These are phyloP conservation scores for Jimgerdemannia flammicorona DNA, from an alignment of 192 early-diverging fungal genomes.

Conservation along the genomic window DNA sequence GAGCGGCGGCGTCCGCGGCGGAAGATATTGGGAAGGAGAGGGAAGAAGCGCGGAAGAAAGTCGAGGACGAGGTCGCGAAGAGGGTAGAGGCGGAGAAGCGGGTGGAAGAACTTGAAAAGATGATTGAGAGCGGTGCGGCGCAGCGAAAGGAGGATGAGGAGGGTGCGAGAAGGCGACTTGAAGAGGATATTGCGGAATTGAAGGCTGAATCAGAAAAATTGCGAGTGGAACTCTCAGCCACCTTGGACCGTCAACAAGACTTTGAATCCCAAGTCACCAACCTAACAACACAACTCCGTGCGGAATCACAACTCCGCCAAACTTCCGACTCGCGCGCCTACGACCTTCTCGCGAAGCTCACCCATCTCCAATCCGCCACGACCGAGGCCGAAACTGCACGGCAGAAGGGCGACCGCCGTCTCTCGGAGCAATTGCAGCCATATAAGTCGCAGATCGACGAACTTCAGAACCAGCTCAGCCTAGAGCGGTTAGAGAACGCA, in stretches of 20 bases:
- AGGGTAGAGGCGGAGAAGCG: background rate
- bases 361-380: background rate
- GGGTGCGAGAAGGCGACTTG: background rate
- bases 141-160: constrained; percentile 2
- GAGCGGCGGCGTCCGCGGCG: constrained; percentile 27
- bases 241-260: background rate
- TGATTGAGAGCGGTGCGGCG: background rate
- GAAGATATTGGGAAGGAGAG: constrained; percentile 25
- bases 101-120: background rate
- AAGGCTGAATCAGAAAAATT: background rate
- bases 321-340: background rate
- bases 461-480: background rate
- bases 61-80: background rate
- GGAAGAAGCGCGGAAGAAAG: constrained; percentile 17
- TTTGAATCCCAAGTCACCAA: background rate
- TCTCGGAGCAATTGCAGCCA: background rate
- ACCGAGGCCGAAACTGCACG: background rate
- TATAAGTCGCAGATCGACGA: background rate
- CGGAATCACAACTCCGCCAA: background rate
- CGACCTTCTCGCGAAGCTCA: background rate
- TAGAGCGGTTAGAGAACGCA: background rate
- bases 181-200: background rate
- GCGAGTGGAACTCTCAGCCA: background rate
- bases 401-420: background rate
- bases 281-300: background rate